phyloP scores from a whole-genome alignment of 805 yeast species.

The Pichia thaimueangensis region DNA sequence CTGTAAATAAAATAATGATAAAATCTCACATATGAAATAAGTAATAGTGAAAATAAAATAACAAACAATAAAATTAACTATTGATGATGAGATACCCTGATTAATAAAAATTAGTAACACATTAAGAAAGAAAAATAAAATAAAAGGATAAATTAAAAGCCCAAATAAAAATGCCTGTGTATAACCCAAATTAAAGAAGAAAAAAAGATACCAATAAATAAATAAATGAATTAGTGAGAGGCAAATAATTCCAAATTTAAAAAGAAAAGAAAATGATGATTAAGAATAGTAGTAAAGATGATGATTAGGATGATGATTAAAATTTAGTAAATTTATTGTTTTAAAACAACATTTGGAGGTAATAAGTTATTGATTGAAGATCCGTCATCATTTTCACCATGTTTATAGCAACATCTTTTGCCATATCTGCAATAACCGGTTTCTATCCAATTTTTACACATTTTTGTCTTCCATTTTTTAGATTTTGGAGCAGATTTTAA shows the following conservation, averaged over 20 bases:
- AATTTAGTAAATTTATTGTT: background rate
- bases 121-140: background rate
- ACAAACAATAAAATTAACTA: background rate
- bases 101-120: background rate
- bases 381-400: constrained; percentile 40
- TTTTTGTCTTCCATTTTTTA: constrained; percentile 83
- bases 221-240: too few relatives aligned
- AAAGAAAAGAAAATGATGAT: too few relatives aligned
- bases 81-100: too few relatives aligned
- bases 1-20: too few relatives aligned
- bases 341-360: background rate
- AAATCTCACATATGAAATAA: too few relatives aligned
- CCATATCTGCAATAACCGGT: constrained; percentile 84
- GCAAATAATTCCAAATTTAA: too few relatives aligned
- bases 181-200: too few relatives aligned
- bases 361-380: background rate
- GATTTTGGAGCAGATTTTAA: constrained; percentile 67
- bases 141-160: too few relatives aligned
- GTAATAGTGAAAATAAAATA: background rate
- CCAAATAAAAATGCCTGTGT: too few relatives aligned
- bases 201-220: too few relatives aligned
- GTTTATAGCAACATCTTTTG: constrained; percentile 87
- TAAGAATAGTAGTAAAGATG: background rate
- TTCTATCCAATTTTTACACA: constrained; percentile 83
- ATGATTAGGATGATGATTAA: too few relatives aligned